phyloP scores from a whole-genome alignment of 345 rosid species.

The Angophora floribunda region DNA sequence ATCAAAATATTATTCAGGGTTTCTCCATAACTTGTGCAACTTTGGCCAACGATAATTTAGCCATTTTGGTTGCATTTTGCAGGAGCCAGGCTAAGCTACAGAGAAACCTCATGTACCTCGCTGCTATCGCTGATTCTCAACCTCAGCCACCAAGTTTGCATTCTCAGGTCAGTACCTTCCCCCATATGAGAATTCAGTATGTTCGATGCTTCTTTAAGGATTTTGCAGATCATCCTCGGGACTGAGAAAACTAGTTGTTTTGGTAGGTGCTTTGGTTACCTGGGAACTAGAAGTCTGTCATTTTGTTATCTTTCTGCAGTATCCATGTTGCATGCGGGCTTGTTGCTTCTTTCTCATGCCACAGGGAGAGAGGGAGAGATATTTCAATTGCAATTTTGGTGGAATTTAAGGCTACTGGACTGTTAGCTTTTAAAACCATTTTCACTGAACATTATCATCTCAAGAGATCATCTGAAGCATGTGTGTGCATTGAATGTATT shows the following conservation, averaged over 20 bases:
- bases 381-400: not conserved
- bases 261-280: not conserved
- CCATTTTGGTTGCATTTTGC: conserved; percentile 2
- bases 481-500: not conserved
- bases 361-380: not conserved
- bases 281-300: not conserved
- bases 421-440: not conserved
- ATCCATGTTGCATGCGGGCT: not conserved
- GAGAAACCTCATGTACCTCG: conserved; percentile 94
- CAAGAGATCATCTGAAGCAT: not conserved
- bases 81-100: conserved; percentile 98
- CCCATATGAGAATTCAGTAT: not conserved
- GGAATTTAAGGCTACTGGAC: not conserved
- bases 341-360: not conserved
- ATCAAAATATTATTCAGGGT: not conserved
- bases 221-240: not conserved
- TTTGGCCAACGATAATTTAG: not conserved
- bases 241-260: not conserved
- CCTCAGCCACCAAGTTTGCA: conserved; percentile 84
- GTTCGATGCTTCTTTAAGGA: not conserved
- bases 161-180: conserved; percentile 49
- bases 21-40: not conserved
- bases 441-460: not conserved
- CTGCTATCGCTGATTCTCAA: conserved; percentile 99
- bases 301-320: not conserved